Conservation (phyloP, 2,329 filamentous ascomycete species). For the Colletotrichum viniferum region DNA sequence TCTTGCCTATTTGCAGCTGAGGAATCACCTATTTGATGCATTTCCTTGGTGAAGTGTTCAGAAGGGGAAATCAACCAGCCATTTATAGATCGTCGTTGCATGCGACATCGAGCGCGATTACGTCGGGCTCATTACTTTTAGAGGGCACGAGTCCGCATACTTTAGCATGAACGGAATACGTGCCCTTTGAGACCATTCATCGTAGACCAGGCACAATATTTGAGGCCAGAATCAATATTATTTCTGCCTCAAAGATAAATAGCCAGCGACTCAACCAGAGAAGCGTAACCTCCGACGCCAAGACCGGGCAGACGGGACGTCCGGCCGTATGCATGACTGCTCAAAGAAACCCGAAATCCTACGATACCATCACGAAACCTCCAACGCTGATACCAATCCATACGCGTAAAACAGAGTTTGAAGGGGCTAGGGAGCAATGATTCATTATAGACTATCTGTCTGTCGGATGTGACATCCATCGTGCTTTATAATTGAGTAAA, state of each 20-base stretch:
- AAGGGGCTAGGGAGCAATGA: not conserved
- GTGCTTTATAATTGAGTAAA: not conserved
- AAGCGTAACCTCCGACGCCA: not conserved
- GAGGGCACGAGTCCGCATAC: not conserved
- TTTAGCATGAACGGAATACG: not conserved
- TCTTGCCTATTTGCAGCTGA: not conserved
- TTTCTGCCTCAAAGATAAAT: not conserved
- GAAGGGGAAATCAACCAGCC: not conserved
- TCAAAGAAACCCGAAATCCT: not conserved
- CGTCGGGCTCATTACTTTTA: not conserved
- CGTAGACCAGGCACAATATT: not conserved
- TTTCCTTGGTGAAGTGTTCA: not conserved
- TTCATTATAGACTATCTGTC: constrained; percentile 8
- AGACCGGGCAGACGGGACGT: not conserved
- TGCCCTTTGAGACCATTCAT: not conserved
- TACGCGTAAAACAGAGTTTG: not conserved
- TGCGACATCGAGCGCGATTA: not conserved
- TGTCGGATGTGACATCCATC: not conserved
- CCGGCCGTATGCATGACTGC: not conserved
- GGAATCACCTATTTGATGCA: not conserved
- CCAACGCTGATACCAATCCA: not conserved
- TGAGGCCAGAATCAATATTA: not conserved
- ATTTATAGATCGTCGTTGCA: not conserved
- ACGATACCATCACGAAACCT: not conserved
- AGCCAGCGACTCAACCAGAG: not conserved